Percentiles rank a stretch among this genome's conserved stretches.
Evolutionary conservation across 2,329 filamentous ascomycete genomes (phyloP).

Genomic region (Monosporascus sp.): DNA sequence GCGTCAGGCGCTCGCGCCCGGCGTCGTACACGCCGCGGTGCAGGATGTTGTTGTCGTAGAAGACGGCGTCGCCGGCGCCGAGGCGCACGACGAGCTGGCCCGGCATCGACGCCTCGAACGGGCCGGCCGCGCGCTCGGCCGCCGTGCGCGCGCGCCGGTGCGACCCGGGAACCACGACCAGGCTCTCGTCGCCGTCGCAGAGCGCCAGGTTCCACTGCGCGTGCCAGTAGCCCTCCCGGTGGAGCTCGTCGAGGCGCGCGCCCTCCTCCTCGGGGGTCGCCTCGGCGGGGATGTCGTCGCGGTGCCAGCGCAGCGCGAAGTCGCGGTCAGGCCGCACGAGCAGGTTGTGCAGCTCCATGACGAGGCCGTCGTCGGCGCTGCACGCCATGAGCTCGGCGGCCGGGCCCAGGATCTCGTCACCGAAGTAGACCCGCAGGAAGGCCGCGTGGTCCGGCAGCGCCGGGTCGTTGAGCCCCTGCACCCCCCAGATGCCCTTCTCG

Average conservation of each 20-base stretch:
- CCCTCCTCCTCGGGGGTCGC: slow-evolving; percentile 64
- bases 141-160: slow-evolving; percentile 68
- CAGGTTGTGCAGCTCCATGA: slow-evolving; percentile 87
- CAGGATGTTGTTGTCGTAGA: slow-evolving; percentile 88
- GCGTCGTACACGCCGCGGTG: slow-evolving; percentile 64
- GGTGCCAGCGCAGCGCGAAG: slow-evolving; percentile 78
- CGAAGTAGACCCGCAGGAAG: slow-evolving; percentile 71
- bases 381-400: slow-evolving; percentile 59
- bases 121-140: slow-evolving; percentile 60
- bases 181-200: slow-evolving; percentile 60
- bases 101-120: slow-evolving; percentile 57
- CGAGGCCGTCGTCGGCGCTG: slow-evolving; percentile 40
- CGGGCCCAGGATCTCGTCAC: slow-evolving; percentile 54
- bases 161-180: slow-evolving; percentile 73
- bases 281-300: slow-evolving; percentile 71
- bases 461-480: slow-evolving; percentile 79
- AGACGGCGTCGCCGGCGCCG: slow-evolving; percentile 71
- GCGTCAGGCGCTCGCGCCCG: slow-evolving; percentile 57
- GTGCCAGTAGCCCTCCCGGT: slow-evolving; percentile 47
- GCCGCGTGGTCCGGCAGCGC: slow-evolving; percentile 53
- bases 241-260: slow-evolving; percentile 51
- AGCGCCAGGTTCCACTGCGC: slow-evolving; percentile 86
- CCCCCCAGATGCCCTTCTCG: slow-evolving; percentile 74
- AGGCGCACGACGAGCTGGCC: slow-evolving; percentile 62
- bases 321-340: slow-evolving; percentile 66